A percentile compares a stretch with the other conserved stretches of the same genome.
Conservation (phyloP, 805 yeast genomes). For the Lipomyces chichibuensis region DNA sequence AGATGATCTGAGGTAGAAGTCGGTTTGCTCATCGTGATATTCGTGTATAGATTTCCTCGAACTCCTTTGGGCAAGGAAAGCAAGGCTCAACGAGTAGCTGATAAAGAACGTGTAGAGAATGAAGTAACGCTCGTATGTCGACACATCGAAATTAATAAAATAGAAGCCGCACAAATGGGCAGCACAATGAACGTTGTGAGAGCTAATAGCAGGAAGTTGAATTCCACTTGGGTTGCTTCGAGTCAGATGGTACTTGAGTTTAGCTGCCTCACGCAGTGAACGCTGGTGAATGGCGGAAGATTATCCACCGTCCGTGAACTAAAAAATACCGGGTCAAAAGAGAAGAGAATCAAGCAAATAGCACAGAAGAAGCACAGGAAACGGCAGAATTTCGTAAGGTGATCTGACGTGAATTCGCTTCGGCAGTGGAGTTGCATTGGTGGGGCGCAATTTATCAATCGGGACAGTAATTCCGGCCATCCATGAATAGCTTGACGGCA, state of each 20-base stretch:
- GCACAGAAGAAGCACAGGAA: no score
- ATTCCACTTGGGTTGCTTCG: slow-evolving; percentile 1
- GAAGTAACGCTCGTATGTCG: background rate
- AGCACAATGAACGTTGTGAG: background rate
- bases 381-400: no score
- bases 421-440: background rate
- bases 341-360: no score
- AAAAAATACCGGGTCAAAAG: no score
- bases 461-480: no score
- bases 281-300: background rate
- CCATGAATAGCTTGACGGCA: no score
- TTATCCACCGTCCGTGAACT: background rate
- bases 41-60: background rate
- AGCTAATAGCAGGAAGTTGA: slow-evolving; percentile 6
- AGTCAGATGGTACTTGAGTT: background rate
- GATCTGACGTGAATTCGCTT: background rate
- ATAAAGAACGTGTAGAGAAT: background rate
- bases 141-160: background rate
- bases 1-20: slow-evolving; percentile 21
- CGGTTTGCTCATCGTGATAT: background rate
- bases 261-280: background rate
- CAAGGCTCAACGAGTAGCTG: background rate
- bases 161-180: background rate
- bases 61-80: background rate
- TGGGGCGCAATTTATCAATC: no score